phyloP scores from a whole-genome alignment of 2,329 filamentous ascomycete genomes.

The Colletotrichum sp. region DNA sequence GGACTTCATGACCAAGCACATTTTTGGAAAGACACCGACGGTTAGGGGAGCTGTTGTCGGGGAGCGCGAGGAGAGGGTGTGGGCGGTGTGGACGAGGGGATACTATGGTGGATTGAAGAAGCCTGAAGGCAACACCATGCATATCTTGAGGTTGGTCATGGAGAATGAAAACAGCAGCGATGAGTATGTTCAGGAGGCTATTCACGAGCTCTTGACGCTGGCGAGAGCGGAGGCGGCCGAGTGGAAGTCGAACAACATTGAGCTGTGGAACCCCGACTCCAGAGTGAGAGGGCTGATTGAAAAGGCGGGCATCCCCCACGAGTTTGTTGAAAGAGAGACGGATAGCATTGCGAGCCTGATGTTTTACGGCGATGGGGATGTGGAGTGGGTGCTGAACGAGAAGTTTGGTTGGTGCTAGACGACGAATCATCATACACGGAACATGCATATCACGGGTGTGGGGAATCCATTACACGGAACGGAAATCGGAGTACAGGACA shows the following conservation, averaged over 20 bases:
- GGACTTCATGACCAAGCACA: conserved; percentile 72
- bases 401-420: conserved; percentile 78
- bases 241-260: conserved; percentile 74
- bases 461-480: not conserved
- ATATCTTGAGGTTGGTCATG: conserved; percentile 72
- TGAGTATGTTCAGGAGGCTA: conserved; percentile 51
- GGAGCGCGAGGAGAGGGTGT: conserved; percentile 61
- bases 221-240: conserved; percentile 74
- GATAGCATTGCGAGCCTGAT: conserved; percentile 74
- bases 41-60: conserved; percentile 75
- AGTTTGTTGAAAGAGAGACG: conserved; percentile 60
- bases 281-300: conserved; percentile 53
- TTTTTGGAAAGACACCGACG: conserved; percentile 61
- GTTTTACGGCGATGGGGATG: conserved; percentile 68
- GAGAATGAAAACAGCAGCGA: conserved; percentile 56
- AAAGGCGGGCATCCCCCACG: conserved; percentile 51
- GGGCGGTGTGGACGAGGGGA: conserved; percentile 75
- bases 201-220: conserved; percentile 68
- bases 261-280: conserved; percentile 83
- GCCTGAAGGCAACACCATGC: conserved; percentile 68
- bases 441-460: not conserved
- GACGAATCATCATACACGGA: not conserved
- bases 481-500: not conserved
- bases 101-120: conserved; percentile 63
- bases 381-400: conserved; percentile 79